Conservation (phyloP, 495 filamentous ascomycete genomes). For the Aspergillus campestris region DNA sequence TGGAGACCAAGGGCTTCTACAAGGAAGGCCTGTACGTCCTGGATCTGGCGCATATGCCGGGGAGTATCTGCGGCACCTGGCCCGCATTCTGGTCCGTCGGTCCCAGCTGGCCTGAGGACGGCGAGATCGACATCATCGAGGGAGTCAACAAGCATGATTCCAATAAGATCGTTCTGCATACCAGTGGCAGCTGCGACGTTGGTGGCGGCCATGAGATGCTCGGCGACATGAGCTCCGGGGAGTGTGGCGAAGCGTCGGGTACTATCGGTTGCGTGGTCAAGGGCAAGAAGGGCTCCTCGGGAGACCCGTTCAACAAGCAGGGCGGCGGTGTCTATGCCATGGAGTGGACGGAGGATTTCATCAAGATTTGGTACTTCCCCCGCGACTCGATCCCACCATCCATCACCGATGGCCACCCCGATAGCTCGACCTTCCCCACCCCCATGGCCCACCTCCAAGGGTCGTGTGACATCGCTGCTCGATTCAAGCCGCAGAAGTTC, state of each 20-base stretch:
- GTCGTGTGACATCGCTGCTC: slow-evolving; percentile 54
- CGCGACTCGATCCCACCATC: slow-evolving; percentile 50
- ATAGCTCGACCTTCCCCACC: slow-evolving; percentile 55
- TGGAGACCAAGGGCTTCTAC: slow-evolving; percentile 60
- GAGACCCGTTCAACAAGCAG: slow-evolving; percentile 61
- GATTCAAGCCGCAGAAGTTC: slow-evolving; percentile 66
- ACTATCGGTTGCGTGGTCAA: slow-evolving; percentile 41
- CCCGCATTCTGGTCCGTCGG: slow-evolving; percentile 73
- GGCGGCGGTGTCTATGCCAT: slow-evolving; percentile 73
- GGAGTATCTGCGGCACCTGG: slow-evolving; percentile 60
- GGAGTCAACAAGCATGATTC: slow-evolving; percentile 60
- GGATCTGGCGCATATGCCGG: slow-evolving; percentile 72
- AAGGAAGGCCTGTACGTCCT: slow-evolving; percentile 63
- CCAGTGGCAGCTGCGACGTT: slow-evolving; percentile 53
- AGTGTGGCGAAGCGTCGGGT: slow-evolving; percentile 49
- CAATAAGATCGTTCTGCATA: slow-evolving; percentile 72
- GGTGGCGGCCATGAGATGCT: slow-evolving; percentile 39
- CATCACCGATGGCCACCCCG: slow-evolving; percentile 48
- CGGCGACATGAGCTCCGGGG: slow-evolving; percentile 35
- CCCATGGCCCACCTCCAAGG: slow-evolving; percentile 57
- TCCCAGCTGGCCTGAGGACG: slow-evolving; percentile 64
- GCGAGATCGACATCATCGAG: slow-evolving; percentile 92
- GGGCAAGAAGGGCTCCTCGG: slow-evolving; percentile 50
- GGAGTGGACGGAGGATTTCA: slow-evolving; percentile 58
- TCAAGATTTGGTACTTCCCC: slow-evolving; percentile 76